Conservation (phyloP, 345 rosid species). For the Hevea brasiliensis region DNA sequence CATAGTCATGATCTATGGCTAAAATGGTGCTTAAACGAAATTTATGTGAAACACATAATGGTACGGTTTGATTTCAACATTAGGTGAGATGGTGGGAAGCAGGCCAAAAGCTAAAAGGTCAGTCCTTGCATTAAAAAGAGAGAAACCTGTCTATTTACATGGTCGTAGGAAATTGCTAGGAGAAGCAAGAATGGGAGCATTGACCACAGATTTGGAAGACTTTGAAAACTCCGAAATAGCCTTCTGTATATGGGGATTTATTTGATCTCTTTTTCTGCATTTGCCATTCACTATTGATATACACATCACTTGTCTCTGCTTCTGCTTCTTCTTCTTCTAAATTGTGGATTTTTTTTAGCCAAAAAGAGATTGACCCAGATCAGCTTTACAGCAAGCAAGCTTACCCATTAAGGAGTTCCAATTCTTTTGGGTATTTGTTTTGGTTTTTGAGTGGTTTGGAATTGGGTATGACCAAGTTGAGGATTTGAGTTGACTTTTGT, state of each 20-base stretch:
- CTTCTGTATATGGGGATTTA: slow-evolving; percentile 34
- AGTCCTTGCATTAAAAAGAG: slow-evolving; percentile 7
- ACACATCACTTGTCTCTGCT: not conserved
- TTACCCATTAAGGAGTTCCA: slow-evolving; percentile 28
- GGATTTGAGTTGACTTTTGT: slow-evolving; percentile 26
- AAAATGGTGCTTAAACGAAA: not conserved
- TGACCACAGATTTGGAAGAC: slow-evolving; percentile 64
- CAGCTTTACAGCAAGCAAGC: slow-evolving; percentile 46
- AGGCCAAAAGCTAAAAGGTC: not conserved
- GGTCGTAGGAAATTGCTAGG: slow-evolving; percentile 45
- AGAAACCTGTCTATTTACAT: slow-evolving; percentile 39
- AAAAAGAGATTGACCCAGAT: slow-evolving; percentile 41
- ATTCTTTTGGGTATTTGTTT: slow-evolving; percentile 12
- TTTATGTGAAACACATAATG: not conserved
- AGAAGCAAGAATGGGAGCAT: slow-evolving; percentile 54
- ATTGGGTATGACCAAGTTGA: slow-evolving; percentile 24
- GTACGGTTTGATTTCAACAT: not conserved
- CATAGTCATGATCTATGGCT: not conserved
- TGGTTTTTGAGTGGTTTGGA: no score
- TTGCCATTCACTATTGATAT: slow-evolving; percentile 14
- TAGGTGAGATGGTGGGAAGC: not conserved
- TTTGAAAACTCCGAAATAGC: slow-evolving; percentile 51
- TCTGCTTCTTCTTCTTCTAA: slow-evolving; percentile 20
- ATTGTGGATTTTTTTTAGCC: slow-evolving; percentile 17
- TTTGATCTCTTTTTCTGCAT: slow-evolving; percentile 29